Evolutionary conservation across 495 filamentous ascomycete genomes (phyloP), one percentile per base, ranked within the genome.

Genomic region (Talaromyces proteolyticus): DNA sequence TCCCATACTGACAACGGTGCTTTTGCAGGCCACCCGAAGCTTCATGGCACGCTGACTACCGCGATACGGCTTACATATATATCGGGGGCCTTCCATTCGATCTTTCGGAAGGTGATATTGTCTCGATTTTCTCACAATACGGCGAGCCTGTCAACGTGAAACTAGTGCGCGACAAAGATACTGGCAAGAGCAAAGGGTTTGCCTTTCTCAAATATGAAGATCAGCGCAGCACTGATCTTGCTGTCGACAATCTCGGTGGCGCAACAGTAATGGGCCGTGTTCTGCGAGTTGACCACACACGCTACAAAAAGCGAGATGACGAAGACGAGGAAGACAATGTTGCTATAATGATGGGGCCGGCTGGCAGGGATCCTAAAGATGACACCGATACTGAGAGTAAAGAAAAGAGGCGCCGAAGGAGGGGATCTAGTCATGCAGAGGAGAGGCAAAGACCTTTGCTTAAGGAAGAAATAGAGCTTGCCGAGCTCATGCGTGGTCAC

Each of bases 151-250:
- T 88, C 11, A 89, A 90, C 67, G 75, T 97, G 50, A 93, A 96
- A 54, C 77, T 97, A 1, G 78, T 84, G 24, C 89, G 93, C 48
- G 93, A 98, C 74, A 93, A 94, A 62, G 93, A 97, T 60, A 91
- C 91, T 0, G 94, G 93, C 22, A 95, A 95, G 64, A 92, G 87
- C 54, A 85, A 84, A 49, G 93, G 93, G 1, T 99, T 96, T 56
- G 88, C 85, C 1, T 99, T 91, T 73, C 76, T 98, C 46, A 98
- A 98, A 65, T 98, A 96, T 66, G 93, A 98, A 62, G 93, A 98
- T 66, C 93, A 98, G 77, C 82, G 94, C 51, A 95, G 90, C 63
- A 92, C 88, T 37, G 91, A 96, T 66, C 73, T 98, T 26, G 93
- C 93, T 2, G 93, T 98, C 2, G 93, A 98, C 67, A 98, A 98